Percentiles rank a stretch among this genome's conserved stretches.
These are phyloP conservation scores for Chenopodium suecicum DNA, from an alignment of 148 eudicot species.

Conservation along the genomic window DNA sequence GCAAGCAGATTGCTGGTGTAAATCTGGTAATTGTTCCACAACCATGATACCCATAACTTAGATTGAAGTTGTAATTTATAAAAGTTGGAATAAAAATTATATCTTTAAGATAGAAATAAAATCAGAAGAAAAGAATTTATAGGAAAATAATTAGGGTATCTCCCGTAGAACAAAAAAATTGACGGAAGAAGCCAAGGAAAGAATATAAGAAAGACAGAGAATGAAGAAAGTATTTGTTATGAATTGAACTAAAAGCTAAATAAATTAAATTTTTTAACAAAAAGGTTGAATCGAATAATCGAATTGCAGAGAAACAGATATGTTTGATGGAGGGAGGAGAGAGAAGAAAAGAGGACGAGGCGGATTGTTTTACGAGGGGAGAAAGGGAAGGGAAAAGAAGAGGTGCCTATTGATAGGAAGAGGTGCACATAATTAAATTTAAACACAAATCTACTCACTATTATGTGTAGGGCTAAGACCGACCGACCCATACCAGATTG, in stretches of 20 bases:
- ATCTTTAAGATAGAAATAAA: too few relatives aligned
- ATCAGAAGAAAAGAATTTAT: neutral
- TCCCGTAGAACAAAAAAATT: conserved; percentile 44
- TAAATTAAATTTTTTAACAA: too few relatives aligned
- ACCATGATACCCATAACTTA: conserved; percentile 36
- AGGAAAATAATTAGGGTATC: conserved; percentile 26
- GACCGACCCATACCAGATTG: too few relatives aligned
- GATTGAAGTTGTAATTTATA: too few relatives aligned
- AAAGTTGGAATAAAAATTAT: too few relatives aligned
- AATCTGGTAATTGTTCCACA: conserved; percentile 26
- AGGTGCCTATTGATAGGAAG: conserved; percentile 25
- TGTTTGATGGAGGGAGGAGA: neutral
- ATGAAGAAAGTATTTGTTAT: conserved; percentile 12
- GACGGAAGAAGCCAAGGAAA: conserved; percentile 45
- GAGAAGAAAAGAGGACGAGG: neutral
- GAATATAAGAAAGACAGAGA: conserved; percentile 5
- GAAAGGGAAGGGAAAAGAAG: neutral
- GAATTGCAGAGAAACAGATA: too few relatives aligned
- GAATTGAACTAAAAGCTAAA: too few relatives aligned
- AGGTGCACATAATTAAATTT: too few relatives aligned
- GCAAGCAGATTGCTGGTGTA: conserved; percentile 26
- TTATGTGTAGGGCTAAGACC: too few relatives aligned
- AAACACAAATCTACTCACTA: too few relatives aligned
- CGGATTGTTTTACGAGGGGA: too few relatives aligned
- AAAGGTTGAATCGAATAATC: too few relatives aligned